phyloP scores from a whole-genome alignment of 179 eudicot genomes.

The Vitellaria paradoxa region DNA sequence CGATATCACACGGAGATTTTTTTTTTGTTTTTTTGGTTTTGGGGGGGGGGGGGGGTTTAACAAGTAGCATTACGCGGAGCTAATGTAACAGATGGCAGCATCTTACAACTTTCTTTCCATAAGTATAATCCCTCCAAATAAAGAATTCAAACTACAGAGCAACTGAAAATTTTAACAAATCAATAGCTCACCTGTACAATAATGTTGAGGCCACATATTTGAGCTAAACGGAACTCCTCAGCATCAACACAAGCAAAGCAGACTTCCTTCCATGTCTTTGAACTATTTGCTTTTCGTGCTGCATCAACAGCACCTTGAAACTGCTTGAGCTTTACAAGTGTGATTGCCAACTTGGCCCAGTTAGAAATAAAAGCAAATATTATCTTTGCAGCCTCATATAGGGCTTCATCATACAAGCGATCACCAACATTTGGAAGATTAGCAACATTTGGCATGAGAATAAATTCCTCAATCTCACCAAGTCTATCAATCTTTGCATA shows the following conservation, averaged over 20 bases:
- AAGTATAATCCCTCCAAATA: background rate
- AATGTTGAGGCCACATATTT: constrained; percentile 89
- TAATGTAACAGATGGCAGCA: background rate
- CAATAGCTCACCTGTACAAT: constrained; percentile 63
- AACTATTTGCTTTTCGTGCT: constrained; percentile 86
- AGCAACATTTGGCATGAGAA: constrained; percentile 96
- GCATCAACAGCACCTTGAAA: constrained; percentile 98
- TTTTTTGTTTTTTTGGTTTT: background rate
- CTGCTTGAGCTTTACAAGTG: constrained; percentile 74
- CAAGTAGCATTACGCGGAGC: background rate
- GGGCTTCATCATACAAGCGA: constrained; percentile 79
- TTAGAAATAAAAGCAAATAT: constrained; percentile 88
- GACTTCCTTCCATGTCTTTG: constrained; percentile 96
- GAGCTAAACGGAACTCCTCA: constrained; percentile 96
- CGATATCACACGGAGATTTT: background rate
- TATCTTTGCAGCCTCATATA: constrained; percentile 94
- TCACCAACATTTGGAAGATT: constrained; percentile 91
- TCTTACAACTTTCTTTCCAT: background rate
- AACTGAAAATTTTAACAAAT: background rate
- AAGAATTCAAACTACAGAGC: background rate
- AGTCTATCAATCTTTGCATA: constrained; percentile 92
- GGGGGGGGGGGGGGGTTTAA: too few relatives aligned
- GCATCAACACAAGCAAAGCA: constrained; percentile 98
- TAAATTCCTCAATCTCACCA: constrained; percentile 89
- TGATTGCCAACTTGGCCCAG: constrained; percentile 89